These are phyloP conservation scores for Ophiostoma perfectum DNA, from an alignment of 2,329 filamentous ascomycete species.

Conservation along the genomic window DNA sequence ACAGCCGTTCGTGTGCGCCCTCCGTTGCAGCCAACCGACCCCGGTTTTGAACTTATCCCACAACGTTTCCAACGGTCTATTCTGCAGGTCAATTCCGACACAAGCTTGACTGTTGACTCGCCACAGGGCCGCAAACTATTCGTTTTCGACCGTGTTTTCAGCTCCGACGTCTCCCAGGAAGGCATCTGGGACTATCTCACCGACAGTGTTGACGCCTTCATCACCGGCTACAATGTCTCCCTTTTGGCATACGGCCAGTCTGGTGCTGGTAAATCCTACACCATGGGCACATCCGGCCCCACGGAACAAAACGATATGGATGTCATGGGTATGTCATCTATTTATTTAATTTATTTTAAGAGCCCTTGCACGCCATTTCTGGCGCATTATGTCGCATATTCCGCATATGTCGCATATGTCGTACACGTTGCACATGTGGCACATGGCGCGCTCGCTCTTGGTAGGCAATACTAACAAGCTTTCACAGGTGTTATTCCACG, in stretches of 20 bases:
- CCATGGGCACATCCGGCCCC: slow-evolving; percentile 93
- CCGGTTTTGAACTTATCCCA: slow-evolving; percentile 89
- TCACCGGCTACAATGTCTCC: slow-evolving; percentile 97
- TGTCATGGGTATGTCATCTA: slow-evolving; percentile 63
- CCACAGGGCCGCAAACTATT: slow-evolving; percentile 92
- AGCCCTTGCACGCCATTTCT: not conserved
- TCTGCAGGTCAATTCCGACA: slow-evolving; percentile 81
- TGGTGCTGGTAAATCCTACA: slow-evolving; percentile 95
- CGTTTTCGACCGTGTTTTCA: slow-evolving; percentile 92
- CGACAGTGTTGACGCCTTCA: slow-evolving; percentile 83
- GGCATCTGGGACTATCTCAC: slow-evolving; percentile 91
- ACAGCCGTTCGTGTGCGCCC: slow-evolving; percentile 89
- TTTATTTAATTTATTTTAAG: too few relatives aligned
- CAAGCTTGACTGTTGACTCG: slow-evolving; percentile 81
- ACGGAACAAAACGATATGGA: slow-evolving; percentile 64
- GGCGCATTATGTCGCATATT: not conserved
- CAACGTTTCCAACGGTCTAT: slow-evolving; percentile 91
- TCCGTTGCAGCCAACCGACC: slow-evolving; percentile 74
- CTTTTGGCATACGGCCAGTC: slow-evolving; percentile 96
- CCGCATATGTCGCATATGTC: not conserved
- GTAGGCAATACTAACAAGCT: slow-evolving; percentile 12
- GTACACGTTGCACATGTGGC: slow-evolving; percentile 10
- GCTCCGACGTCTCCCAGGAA: slow-evolving; percentile 74
- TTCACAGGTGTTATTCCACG: slow-evolving; percentile 82
- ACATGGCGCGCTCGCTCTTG: not conserved